phyloP scores from a whole-genome alignment of 345 rosid genomes.

The Jatropha curcas region DNA sequence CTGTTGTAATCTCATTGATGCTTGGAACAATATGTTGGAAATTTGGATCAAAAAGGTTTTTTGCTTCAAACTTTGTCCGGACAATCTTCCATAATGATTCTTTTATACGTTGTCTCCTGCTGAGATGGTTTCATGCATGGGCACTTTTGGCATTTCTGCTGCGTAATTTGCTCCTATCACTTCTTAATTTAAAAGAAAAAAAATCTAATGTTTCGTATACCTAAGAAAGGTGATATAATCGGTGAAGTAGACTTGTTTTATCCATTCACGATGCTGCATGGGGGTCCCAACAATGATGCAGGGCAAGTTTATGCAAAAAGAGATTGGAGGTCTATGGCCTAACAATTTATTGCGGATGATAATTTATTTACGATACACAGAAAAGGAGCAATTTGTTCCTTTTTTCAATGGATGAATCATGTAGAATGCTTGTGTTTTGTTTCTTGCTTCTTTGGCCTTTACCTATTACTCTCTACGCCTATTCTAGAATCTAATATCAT shows the following conservation, averaged over 20 bases:
- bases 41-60: conserved; percentile 83
- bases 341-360: not conserved
- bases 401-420: not conserved
- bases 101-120: not conserved
- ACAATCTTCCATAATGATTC: conserved; percentile 5
- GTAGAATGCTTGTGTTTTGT: not conserved
- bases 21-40: conserved; percentile 98
- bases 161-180: not conserved
- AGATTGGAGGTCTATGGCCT: not conserved
- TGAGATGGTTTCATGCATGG: not conserved
- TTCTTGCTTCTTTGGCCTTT: not conserved
- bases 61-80: not conserved
- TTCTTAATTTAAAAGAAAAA: no score
- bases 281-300: not conserved
- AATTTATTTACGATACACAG: not conserved
- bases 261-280: not conserved
- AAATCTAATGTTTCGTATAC: not conserved
- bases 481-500: not conserved
- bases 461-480: not conserved
- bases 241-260: not conserved
- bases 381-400: not conserved
- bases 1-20: conserved; percentile 85
- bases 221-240: not conserved
- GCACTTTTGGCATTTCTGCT: not conserved
- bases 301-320: not conserved